Evolutionary conservation across 2,329 filamentous ascomycete species (phyloP).

Genomic region (Diaporthe helianthi): DNA sequence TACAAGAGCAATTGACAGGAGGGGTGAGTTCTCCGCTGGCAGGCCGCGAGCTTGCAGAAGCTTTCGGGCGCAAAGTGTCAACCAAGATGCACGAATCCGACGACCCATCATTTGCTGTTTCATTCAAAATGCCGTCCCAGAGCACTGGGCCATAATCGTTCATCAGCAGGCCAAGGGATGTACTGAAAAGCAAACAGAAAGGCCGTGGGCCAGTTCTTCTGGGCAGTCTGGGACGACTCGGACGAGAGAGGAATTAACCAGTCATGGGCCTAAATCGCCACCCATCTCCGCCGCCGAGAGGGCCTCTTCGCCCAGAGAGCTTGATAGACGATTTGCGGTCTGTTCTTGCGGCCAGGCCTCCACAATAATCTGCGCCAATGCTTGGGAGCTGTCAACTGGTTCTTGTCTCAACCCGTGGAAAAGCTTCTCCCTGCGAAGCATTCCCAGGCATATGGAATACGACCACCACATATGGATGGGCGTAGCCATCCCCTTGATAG

Average conservation of each 20-base stretch:
- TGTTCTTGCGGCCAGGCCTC: conserved; percentile 4
- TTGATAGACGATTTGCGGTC: conserved; percentile 5
- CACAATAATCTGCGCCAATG: conserved; percentile 22
- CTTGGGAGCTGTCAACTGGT: conserved; percentile 7
- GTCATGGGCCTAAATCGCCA: neutral
- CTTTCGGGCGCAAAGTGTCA: conserved; percentile 8
- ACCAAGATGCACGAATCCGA: conserved; percentile 3
- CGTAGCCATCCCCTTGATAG: too few relatives aligned
- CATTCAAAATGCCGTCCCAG: conserved; percentile 18
- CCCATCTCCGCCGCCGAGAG: neutral
- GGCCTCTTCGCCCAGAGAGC: conserved; percentile 12
- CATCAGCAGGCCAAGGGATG: neutral
- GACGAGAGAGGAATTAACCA: neutral
- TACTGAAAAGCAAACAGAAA: neutral
- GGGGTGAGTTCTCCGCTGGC: neutral
- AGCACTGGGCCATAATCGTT: conserved; percentile 14
- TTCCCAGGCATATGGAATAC: conserved; percentile 3
- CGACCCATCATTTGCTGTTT: conserved; percentile 20
- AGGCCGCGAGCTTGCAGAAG: neutral
- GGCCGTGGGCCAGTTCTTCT: neutral
- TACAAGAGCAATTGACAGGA: neutral
- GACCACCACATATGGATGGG: too few relatives aligned
- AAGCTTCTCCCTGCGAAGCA: conserved; percentile 15
- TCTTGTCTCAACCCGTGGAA: neutral
- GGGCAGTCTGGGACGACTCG: neutral